phyloP scores from a whole-genome alignment of 2,329 filamentous ascomycete species.

The Hymenoscyphus scutula region DNA sequence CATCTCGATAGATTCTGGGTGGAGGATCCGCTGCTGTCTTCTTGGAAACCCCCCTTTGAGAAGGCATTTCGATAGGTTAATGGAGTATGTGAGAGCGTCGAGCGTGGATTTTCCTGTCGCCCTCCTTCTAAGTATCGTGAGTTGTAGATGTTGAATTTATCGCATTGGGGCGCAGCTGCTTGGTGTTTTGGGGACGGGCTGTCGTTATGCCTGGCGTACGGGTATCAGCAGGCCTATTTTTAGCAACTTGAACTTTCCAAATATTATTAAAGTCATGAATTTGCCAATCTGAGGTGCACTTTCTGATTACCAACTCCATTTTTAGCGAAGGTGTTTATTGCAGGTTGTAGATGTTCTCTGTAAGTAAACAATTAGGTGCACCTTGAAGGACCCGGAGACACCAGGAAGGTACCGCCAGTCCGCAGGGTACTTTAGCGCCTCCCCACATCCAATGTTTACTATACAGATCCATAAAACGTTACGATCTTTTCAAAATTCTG shows the following conservation, averaged over 20 bases:
- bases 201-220: background rate
- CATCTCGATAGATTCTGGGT: constrained; percentile 22
- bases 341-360: background rate
- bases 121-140: background rate
- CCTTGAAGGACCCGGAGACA: background rate
- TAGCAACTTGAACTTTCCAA: background rate
- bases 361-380: background rate
- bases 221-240: background rate
- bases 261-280: background rate
- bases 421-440: background rate
- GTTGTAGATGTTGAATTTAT: background rate
- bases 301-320: background rate
- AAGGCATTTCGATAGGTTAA: background rate
- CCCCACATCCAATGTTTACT: background rate
- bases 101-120: background rate
- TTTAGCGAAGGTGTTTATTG: background rate
- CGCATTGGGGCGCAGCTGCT: background rate
- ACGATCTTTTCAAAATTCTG: background rate
- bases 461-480: background rate
- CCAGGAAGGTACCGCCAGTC: background rate
- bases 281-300: background rate
- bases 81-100: background rate
- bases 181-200: background rate
- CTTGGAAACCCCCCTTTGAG: background rate
- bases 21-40: constrained; percentile 17